A percentile compares a stretch with the other conserved stretches of the same genome.
Evolutionary conservation across 228 moss, liverwort and hornwort genomes (phyloP).

Genomic region (Sphagnum fallax): DNA sequence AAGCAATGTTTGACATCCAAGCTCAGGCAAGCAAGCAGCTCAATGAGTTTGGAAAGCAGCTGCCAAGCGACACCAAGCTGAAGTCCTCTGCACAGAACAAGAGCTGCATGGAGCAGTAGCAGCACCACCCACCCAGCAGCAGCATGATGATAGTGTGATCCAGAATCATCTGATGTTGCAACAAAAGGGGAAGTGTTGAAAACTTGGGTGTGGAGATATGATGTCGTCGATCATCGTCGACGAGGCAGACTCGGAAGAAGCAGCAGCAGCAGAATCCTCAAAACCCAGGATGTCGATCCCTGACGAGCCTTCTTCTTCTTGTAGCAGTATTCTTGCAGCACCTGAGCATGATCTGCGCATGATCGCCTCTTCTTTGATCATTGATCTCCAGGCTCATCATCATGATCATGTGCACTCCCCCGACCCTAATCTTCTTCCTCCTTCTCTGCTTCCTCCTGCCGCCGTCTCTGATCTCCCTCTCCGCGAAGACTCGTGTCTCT

Average conservation of each 20-base stretch:
- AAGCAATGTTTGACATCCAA: conserved; percentile 7
- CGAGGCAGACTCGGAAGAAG: conserved; percentile 7
- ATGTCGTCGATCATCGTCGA: conserved; percentile 16
- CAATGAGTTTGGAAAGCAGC: conserved; percentile 16
- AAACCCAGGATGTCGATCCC: background rate
- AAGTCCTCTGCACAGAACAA: too few species aligned
- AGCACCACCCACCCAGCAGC: conserved; percentile 11
- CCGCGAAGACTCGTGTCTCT: too few species aligned
- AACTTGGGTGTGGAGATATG: background rate
- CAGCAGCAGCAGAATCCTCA: background rate
- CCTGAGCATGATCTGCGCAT: background rate
- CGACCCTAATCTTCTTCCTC: too few species aligned
- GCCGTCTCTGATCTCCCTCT: too few species aligned
- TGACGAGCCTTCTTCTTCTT: background rate
- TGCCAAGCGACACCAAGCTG: conserved; percentile 2
- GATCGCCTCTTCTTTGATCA: too few species aligned
- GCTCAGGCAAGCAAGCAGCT: conserved; percentile 18
- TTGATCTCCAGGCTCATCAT: too few species aligned
- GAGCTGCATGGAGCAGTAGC: background rate
- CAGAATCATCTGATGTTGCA: conserved; percentile 8
- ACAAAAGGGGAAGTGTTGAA: conserved; percentile 16
- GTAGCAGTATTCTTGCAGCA: conserved; percentile 2
- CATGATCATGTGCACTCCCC: too few species aligned
- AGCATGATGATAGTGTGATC: conserved; percentile 12
- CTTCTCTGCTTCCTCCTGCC: too few species aligned